Base-by-base conservation (phyloP, 140 eudicot species). In the Stevia rebaudiana region DNA sequence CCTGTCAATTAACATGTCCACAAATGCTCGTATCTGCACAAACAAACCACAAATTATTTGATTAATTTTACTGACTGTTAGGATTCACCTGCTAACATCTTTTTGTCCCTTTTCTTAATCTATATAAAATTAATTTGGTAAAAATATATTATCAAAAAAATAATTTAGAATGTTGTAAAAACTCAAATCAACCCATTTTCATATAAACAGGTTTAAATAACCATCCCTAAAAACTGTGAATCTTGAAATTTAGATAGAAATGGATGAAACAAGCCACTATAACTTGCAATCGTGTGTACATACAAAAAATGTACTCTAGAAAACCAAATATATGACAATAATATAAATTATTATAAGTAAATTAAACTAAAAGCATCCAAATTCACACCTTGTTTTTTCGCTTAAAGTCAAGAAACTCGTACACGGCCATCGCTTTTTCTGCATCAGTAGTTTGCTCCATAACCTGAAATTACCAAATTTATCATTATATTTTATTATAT, bases 1-100 rank as follows among this genome's bases (percentile, higher is more conserved):
- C 70, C 94, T 84, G 76, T 94, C 99, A 39, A 94, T 85, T 81
- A 94, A 71, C 75, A 11, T 80, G 87, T 94, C 99, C 80, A 94
- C 99, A 63, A 88, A 88, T 9, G 95, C 97, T 30, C 99, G 90
- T 67, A 94, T 94, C 99, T 94, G 86, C 76, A 74, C 36, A 35
- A 71, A 65, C 7, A 56, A 56, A 37, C 28, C 12, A 19, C 5
- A 69, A 25, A 23, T 28, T 19, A 18, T 43, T 3, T 22, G 19
- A 48, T 2, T 15, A 8, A 11, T 75, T 44, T 13, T 43, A 19
- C 12, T 35, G 12, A 24, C n/a, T 33, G 37, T 11, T 41, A 12
- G 25, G 36, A 15, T 39, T 22, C 9, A 41, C 39, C 16, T 3
- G 54, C 55, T 44, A 24, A 63, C 41, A 43, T 4, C 4, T 35